Evolutionary conservation across 106 monocot genomes (phyloP), one percentile per base, ranked within the genome.

Genomic region (Alisma plantagoaquatica): DNA sequence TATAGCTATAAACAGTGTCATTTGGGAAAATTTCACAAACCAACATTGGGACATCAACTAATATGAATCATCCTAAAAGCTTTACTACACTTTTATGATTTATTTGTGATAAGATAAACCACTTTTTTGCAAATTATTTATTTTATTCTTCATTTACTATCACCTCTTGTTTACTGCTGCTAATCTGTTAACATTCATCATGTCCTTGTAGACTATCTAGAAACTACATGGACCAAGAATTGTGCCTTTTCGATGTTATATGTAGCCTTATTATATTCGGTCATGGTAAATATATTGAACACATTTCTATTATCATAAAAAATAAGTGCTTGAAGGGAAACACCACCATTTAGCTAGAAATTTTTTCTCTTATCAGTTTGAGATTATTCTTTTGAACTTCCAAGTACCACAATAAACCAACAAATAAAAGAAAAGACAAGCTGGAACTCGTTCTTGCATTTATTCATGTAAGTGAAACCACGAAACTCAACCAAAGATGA

Each of bases 11-110:
- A 20, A 67, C 22, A 8, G 67, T 57, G 25, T 27, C 57, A 26
- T 67, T 67, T 31, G 67, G 19, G 28, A 67, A 27, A 38, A 31
- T 57, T 25, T 67, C 67, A 49, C 58, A 67, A 14, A 67, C 67
- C 27, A 67, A 41, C 31, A 57, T 48, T 14, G 67, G 67, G 19
- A 58, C 49, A 18, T 30, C 31, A 16, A 27, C 31, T 27, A 57
- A 56, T 25, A 67, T 5, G 19, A 47, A 67, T 25, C 67, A 67
- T 4, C 67, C 67, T 31, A 67, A 15, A 11, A 67, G 29, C 33
- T 67, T 67, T 5, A 67, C 67, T 7, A 67, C 58, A 27, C 58
- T 67, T n/a, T 33, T 47, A 41, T 67, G 67, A 28, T 35, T 58
- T 21, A 67, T 46, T 57, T 67, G 57, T 10, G 67, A 67, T 10